Percentiles rank a stretch among this genome's conserved stretches.
Conservation (phyloP, 2,329 filamentous ascomycete species). For the Diaporthe sp. region DNA sequence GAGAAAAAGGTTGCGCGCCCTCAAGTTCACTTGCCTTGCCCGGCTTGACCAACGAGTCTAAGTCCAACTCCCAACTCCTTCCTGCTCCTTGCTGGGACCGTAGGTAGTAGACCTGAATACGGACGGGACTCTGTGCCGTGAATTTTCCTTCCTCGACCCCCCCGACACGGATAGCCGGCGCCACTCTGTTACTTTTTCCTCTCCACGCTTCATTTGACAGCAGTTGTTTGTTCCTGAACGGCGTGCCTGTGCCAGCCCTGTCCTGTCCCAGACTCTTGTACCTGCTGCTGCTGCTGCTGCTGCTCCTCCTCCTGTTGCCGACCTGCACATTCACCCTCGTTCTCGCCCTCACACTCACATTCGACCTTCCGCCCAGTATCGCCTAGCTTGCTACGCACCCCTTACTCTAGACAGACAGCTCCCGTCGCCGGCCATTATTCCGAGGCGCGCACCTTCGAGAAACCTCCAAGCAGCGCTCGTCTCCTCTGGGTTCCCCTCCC, state of each 20-base stretch:
- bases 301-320: constrained; percentile 7
- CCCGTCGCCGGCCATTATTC: neutral
- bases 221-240: constrained; percentile 25
- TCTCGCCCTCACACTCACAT: neutral
- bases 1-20: constrained; percentile 23
- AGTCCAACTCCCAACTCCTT: neutral
- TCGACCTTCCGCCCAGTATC: constrained; percentile 13
- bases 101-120: constrained; percentile 14
- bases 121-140: constrained; percentile 21
- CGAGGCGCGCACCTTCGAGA: constrained; percentile 11
- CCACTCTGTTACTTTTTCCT: constrained; percentile 16
- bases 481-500: constrained; percentile 3
- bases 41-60: neutral
- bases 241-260: constrained; percentile 21
- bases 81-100: constrained; percentile 1
- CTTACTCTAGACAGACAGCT: constrained; percentile 2
- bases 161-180: constrained; percentile 3
- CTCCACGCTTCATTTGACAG: constrained; percentile 26
- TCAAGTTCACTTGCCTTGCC: neutral
- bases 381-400: constrained; percentile 12
- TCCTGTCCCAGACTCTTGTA: neutral
- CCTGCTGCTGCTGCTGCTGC: neutral
- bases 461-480: neutral
- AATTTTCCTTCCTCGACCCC: constrained; percentile 6
- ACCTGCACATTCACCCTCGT: neutral